phyloP scores from a whole-genome alignment of 164 flowering plant species.

The Magnolia officinalis region DNA sequence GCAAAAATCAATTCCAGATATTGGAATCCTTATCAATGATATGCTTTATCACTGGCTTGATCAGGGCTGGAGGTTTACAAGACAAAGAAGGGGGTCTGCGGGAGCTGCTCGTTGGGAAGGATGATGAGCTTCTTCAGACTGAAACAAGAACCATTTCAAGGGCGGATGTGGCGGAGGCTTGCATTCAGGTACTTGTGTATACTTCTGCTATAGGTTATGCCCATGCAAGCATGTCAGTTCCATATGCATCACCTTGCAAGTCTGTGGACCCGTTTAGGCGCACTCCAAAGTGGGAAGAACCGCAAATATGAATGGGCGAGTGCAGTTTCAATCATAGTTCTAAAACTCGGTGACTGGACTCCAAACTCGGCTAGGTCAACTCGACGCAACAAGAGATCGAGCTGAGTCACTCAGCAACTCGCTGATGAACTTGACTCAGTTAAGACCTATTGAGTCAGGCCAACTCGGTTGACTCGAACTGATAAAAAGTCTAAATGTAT shows the following conservation, averaged over 20 bases:
- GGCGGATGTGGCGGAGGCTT: conserved; percentile 96
- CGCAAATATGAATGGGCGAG: background rate
- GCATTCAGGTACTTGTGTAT: conserved; percentile 68
- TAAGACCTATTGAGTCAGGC: too few species aligned
- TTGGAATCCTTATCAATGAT: background rate
- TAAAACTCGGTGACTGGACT: too few species aligned
- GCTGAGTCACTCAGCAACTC: too few species aligned
- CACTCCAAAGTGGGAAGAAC: background rate
- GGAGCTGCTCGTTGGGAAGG: conserved; percentile 87
- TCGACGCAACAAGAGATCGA: too few species aligned
- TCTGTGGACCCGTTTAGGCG: background rate
- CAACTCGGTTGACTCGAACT: too few species aligned
- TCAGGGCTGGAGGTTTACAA: conserved; percentile 96
- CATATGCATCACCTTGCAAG: background rate
- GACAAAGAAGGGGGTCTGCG: conserved; percentile 90
- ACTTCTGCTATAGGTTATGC: background rate
- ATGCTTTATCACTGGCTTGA: background rate
- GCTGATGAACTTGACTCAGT: too few species aligned
- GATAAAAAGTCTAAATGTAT: too few species aligned
- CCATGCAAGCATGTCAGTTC: background rate
- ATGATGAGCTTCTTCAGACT: conserved; percentile 88
- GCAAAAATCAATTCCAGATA: too few species aligned
- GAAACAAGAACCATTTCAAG: conserved; percentile 70
- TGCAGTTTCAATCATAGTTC: background rate
- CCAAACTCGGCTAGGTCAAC: too few species aligned